Percentiles rank a stretch among this genome's conserved stretches.
phyloP scores from a whole-genome alignment of 805 yeast genomes.

The Starmerella vitae region DNA sequence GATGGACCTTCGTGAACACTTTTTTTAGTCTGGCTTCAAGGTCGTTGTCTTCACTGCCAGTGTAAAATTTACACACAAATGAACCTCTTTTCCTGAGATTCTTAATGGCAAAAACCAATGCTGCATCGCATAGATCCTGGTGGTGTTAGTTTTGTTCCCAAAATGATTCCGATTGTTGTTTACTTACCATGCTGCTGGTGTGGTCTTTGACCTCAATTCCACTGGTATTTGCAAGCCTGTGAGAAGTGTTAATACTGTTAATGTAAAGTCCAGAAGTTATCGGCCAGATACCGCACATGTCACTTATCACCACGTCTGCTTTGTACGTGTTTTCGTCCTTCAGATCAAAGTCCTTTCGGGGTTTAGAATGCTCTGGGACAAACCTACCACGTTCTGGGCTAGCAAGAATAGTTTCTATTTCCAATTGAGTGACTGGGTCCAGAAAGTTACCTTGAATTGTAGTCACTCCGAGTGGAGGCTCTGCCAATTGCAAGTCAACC shows the following conservation, averaged over 20 bases:
- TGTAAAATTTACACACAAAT: constrained; percentile 69
- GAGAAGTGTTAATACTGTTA: constrained; percentile 63
- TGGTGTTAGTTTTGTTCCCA: not conserved
- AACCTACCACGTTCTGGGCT: constrained; percentile 23
- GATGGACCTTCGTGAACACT: constrained; percentile 48
- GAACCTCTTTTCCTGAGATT: constrained; percentile 57
- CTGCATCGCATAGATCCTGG: constrained; percentile 80
- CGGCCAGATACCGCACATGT: constrained; percentile 58
- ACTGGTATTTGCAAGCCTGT: constrained; percentile 88
- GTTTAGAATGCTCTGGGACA: constrained; percentile 18
- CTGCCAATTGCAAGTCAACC: constrained; percentile 63
- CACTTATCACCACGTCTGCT: constrained; percentile 60
- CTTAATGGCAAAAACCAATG: constrained; percentile 59
- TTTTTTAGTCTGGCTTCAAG: constrained; percentile 46
- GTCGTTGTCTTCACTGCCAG: constrained; percentile 63
- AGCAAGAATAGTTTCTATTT: constrained; percentile 22
- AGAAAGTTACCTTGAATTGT: constrained; percentile 81
- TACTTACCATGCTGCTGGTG: constrained; percentile 53
- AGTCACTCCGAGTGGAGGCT: constrained; percentile 70
- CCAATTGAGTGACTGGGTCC: constrained; percentile 32
- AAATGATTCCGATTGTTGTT: not conserved
- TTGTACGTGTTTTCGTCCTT: constrained; percentile 20
- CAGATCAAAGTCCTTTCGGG: constrained; percentile 19
- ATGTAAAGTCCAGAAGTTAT: constrained; percentile 40
- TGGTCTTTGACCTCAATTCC: constrained; percentile 78